Evolutionary conservation across 371 early-diverging fungal species (phyloP), one percentile per base, ranked within the genome.

Genomic region (Apophysomyces variabilis): DNA sequence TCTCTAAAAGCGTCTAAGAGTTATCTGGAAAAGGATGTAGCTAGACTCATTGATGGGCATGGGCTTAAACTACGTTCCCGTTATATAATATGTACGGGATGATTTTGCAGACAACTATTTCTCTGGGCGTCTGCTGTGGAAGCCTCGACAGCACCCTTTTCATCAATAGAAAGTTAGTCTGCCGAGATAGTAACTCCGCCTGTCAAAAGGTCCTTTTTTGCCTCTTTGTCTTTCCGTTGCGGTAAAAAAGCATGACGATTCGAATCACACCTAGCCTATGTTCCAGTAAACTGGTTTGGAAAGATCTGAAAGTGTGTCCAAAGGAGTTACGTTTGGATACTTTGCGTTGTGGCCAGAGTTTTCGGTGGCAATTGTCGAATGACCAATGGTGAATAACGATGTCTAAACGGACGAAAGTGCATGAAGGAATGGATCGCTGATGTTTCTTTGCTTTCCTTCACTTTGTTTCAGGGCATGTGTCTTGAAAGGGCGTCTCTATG

Each of bases 261-360:
- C 41, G 41, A 3, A 41, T 41, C 41, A 21, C 54, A 18, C 9
- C 9, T 9, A 21, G 54, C 21, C 4, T 50, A 21, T 18, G 21
- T 36, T 50, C 54, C 37, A 21, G 64, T 9, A 50, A 50, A 21
- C 38, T 76, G 16, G 38, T 72, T 21, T 93, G 93, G 93, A 72
- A 67, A 26, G 84, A 87, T 59, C 79, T 95, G 8, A 47, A 68
- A 11, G 78, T 89, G 5, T 57, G 78, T 4, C 90, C 92, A 0
- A 73, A 75, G 26, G 94, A 95, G 66, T 79, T 97, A 9, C 82
- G 89, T 16, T 79, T 96, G 13, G 83, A 91, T 5, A 94, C 96
- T 3, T 84, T 96, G 39, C 84, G 85, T 32, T 92, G 93, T 72
- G 98, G 96, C 2, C 96, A 97, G 72, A 82, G 92, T 13, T 97